Evolutionary conservation across 179 eudicot genomes (phyloP).

Genomic region (Carnegiea gigantea): DNA sequence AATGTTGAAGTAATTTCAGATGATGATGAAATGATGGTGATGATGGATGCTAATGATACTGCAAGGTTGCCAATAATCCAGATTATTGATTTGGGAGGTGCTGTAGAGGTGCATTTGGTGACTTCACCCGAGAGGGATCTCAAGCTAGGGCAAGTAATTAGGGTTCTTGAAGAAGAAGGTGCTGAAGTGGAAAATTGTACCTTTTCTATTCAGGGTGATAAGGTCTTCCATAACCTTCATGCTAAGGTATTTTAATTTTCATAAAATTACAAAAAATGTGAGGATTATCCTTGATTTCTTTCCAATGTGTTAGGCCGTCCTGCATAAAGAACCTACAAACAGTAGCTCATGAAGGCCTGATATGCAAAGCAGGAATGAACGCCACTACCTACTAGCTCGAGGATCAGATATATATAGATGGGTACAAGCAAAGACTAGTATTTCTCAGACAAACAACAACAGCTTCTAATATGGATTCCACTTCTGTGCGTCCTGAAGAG

Average conservation of each 20-base stretch:
- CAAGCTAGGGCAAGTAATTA: constrained; percentile 28
- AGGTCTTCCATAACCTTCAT: constrained; percentile 35
- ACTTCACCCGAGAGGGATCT: constrained; percentile 14
- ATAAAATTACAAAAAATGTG: no score
- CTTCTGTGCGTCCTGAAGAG: no score
- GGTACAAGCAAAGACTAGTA: no score
- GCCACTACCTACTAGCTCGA: no score
- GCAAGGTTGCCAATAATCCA: constrained; percentile 27
- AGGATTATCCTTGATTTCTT: background rate
- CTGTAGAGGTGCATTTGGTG: constrained; percentile 31
- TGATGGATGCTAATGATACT: background rate
- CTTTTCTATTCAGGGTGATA: constrained; percentile 18
- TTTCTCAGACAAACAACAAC: no score
- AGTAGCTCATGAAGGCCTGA: no score
- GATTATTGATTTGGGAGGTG: constrained; percentile 28
- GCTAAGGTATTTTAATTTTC: constrained; percentile 31
- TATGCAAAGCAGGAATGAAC: no score
- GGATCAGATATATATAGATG: no score
- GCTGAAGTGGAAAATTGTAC: constrained; percentile 37
- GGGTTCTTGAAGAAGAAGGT: constrained; percentile 45
- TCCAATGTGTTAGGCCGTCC: background rate
- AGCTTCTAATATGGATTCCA: no score
- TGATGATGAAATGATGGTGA: background rate
- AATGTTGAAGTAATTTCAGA: background rate
- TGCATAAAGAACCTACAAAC: no score